phyloP scores from a whole-genome alignment of 805 yeast species.

The Zygoascus tannicola region DNA sequence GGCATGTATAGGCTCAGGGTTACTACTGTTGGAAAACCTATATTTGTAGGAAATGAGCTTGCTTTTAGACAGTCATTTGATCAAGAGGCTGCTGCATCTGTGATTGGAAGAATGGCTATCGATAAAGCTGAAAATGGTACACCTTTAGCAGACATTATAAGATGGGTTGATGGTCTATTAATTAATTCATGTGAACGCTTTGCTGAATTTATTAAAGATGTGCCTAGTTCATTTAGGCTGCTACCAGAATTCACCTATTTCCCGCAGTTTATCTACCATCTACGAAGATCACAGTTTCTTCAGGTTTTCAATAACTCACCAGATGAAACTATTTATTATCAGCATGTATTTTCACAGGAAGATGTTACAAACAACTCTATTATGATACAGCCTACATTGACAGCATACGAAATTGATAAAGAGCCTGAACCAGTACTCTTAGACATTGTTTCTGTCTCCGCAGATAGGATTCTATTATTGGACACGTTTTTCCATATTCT shows the following conservation, averaged over 20 bases:
- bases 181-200: slow-evolving; percentile 76
- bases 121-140: slow-evolving; percentile 60
- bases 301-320: slow-evolving; percentile 94
- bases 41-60: slow-evolving; percentile 30
- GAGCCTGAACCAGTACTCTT: slow-evolving; percentile 74
- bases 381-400: slow-evolving; percentile 92
- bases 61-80: slow-evolving; percentile 57
- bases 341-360: slow-evolving; percentile 78
- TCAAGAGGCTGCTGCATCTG: slow-evolving; percentile 93
- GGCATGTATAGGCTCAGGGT: slow-evolving; percentile 80
- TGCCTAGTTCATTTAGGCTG: slow-evolving; percentile 65
- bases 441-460: slow-evolving; percentile 80
- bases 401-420: slow-evolving; percentile 70
- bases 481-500: slow-evolving; percentile 92
- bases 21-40: slow-evolving; percentile 57
- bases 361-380: slow-evolving; percentile 85
- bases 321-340: slow-evolving; percentile 90
- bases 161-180: slow-evolving; percentile 84
- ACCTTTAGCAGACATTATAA: slow-evolving; percentile 78
- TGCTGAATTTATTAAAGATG: slow-evolving; percentile 80
- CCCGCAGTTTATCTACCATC: slow-evolving; percentile 90
- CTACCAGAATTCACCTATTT: slow-evolving; percentile 69
- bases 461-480: slow-evolving; percentile 70
- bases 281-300: slow-evolving; percentile 86
- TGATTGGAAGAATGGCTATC: slow-evolving; percentile 78